Conservation (phyloP, 768 basidiomycete genomes). For the Macrolepiota albuminosa region DNA sequence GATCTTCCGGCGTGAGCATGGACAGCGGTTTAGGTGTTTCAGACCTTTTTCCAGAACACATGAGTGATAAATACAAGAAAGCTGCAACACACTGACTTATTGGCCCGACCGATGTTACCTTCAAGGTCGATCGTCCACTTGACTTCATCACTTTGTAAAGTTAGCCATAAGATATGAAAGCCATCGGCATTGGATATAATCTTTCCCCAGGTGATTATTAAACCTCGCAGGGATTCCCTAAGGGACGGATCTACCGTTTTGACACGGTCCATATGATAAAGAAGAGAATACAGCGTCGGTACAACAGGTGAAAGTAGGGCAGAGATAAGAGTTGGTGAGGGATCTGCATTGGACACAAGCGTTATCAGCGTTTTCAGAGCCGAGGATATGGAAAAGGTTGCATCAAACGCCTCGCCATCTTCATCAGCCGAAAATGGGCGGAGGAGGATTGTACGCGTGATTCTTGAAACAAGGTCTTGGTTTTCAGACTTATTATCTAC, state of each 20-base stretch:
- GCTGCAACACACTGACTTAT: slow-evolving; percentile 34
- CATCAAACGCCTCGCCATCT: neutral
- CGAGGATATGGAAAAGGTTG: neutral
- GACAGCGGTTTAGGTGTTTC: slow-evolving; percentile 25
- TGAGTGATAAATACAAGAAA: neutral
- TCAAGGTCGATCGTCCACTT: slow-evolving; percentile 56
- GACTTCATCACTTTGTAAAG: slow-evolving; percentile 46
- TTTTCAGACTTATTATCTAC: slow-evolving; percentile 24
- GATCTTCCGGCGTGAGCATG: slow-evolving; percentile 50
- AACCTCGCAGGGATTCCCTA: slow-evolving; percentile 51
- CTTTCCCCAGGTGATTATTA: slow-evolving; percentile 75
- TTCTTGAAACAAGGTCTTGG: slow-evolving; percentile 25
- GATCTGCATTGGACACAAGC: slow-evolving; percentile 72
- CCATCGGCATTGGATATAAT: slow-evolving; percentile 52
- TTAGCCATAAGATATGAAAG: slow-evolving; percentile 49
- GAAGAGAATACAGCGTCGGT: slow-evolving; percentile 60
- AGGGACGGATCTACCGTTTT: slow-evolving; percentile 64
- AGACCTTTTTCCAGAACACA: slow-evolving; percentile 13
- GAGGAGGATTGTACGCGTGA: slow-evolving; percentile 49
- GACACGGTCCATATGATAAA: slow-evolving; percentile 44
- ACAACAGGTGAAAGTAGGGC: slow-evolving; percentile 65
- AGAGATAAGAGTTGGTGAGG: slow-evolving; percentile 64
- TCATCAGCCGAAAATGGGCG: slow-evolving; percentile 35
- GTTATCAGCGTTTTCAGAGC: slow-evolving; percentile 48
- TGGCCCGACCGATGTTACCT: slow-evolving; percentile 40